phyloP scores from a whole-genome alignment of 2,329 filamentous ascomycete species.

The Arthrinium puccinioides region DNA sequence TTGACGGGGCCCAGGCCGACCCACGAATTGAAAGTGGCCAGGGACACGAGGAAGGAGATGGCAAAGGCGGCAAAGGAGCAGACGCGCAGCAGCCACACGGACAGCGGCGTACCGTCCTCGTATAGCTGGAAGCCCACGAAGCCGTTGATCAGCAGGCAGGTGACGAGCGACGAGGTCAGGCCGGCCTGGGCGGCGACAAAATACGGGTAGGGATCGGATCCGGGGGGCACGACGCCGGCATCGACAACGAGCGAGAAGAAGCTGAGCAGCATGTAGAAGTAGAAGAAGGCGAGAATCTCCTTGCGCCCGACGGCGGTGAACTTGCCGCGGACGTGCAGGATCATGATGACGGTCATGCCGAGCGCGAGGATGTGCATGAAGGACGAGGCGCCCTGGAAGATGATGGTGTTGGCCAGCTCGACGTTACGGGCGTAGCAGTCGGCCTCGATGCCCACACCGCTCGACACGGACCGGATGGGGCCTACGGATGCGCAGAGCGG shows the following conservation, averaged over 20 bases:
- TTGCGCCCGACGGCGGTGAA: conserved; percentile 87
- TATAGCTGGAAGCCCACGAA: conserved; percentile 98
- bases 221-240: conserved; percentile 82
- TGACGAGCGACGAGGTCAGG: conserved; percentile 76
- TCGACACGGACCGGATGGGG: conserved; percentile 59
- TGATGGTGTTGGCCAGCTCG: conserved; percentile 95
- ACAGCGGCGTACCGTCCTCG: conserved; percentile 89
- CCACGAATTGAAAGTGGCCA: conserved; percentile 91
- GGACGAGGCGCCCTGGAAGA: conserved; percentile 86
- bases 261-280: conserved; percentile 87
- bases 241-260: conserved; percentile 86
- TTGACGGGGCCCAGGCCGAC: conserved; percentile 78
- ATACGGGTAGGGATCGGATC: conserved; percentile 76
- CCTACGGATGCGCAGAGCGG: conserved; percentile 86
- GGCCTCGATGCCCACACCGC: conserved; percentile 72
- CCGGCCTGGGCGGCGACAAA: conserved; percentile 86
- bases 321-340: conserved; percentile 91
- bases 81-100: conserved; percentile 83
- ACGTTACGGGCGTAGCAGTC: conserved; percentile 92
- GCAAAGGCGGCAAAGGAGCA: conserved; percentile 76
- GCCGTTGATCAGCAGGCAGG: conserved; percentile 88
- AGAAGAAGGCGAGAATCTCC: conserved; percentile 85
- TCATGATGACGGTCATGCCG: conserved; percentile 93
- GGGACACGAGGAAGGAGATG: conserved; percentile 77
- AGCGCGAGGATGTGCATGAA: conserved; percentile 89